Base-by-base conservation (phyloP, 1,284 basidiomycete genomes). In the Apiotrichum sp. region DNA sequence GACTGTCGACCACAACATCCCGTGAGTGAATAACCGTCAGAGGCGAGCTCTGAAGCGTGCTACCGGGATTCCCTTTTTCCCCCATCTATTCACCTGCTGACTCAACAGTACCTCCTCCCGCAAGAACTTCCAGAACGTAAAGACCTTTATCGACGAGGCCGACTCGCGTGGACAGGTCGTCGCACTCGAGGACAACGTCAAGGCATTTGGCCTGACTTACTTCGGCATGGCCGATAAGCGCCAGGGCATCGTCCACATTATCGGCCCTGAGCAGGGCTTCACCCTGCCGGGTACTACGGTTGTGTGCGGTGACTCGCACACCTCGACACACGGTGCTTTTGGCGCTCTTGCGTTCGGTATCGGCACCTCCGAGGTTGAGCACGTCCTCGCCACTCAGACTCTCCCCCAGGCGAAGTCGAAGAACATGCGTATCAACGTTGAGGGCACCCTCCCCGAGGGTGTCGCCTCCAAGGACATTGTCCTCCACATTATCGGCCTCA, bases 261-360 rank as follows among this genome's bases (percentile, higher is more conserved):
- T 97, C 67, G 93, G 93, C 50, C 93, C 93, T 49, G 93, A 97
- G 73, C 90, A 97, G 78, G 93, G 93, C 38, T 97, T 97, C 74
- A 97, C 91, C 49, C 84, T 97, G 38, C 93, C 93, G 14, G 93
- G 93, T 44, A 93, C 91, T 48, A 96, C 93, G 35, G 92, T 92
- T 66, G 92, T 96, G 51, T 97, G 93, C 68, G 93, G 93, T 71
- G 93, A 96, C 77, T 96, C 92, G 52, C 60, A 58, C 60, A 58
- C 60, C 31, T 58, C 60, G n/a, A 58, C 93, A 11, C 93, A 97
- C 72, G 93, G 93, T 50, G 93, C 93, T 1, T 97, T 97, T 69
- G 93, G 93, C 47, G 93, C 93, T 50, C 83, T 96, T 62, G 93
- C 93, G 0, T 97, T 97, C 69, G 93, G 93, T 66, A 96, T 97